Evolutionary conservation across 140 eudicot species (phyloP).

Genomic region (Cichorium intybus): DNA sequence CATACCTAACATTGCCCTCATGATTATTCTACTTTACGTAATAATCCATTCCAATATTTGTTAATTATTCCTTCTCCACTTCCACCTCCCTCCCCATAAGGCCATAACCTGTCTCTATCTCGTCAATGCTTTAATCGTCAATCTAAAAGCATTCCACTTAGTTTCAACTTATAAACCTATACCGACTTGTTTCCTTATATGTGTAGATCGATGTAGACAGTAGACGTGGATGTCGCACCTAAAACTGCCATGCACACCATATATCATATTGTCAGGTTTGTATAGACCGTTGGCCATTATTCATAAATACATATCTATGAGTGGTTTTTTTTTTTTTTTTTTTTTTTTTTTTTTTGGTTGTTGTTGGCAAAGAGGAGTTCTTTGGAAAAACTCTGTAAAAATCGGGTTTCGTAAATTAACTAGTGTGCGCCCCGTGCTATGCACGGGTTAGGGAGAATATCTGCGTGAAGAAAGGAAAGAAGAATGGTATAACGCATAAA

Average conservation of each 20-base stretch:
- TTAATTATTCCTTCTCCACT: conserved; percentile 57
- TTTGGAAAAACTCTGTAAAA: no score
- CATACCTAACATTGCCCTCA: no score
- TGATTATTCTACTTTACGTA: conserved; percentile 35
- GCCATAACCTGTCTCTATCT: conserved; percentile 29
- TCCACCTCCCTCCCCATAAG: conserved; percentile 40
- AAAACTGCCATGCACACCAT: background rate
- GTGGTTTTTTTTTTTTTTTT: no score
- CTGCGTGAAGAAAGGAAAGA: no score
- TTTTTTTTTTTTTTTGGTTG: no score
- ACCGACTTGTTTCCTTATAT: background rate
- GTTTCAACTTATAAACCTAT: conserved; percentile 13
- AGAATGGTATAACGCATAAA: no score
- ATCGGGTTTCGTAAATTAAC: no score
- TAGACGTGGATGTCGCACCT: background rate
- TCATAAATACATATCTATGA: background rate
- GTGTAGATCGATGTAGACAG: conserved; percentile 10
- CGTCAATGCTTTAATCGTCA: conserved; percentile 35
- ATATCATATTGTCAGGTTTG: no score
- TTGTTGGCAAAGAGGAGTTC: no score
- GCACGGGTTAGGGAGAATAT: no score
- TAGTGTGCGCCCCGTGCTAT: no score
- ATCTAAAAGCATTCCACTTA: conserved; percentile 13
- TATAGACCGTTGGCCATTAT: background rate
- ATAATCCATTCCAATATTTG: conserved; percentile 30